phyloP scores from a whole-genome alignment of 257 asterid genomes.

The Fraxinus americana region DNA sequence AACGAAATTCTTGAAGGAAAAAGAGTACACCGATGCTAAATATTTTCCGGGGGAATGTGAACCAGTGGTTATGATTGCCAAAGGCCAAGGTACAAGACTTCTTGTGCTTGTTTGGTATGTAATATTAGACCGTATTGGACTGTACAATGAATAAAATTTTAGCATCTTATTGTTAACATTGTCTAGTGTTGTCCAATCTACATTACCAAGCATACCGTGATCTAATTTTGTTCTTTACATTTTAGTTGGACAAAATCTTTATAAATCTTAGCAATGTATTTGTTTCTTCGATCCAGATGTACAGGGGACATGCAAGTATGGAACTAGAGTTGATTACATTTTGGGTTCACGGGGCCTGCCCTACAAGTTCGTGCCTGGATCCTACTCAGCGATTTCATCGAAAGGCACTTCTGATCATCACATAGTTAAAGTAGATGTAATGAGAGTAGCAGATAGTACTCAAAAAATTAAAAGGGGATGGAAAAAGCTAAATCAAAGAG shows the following conservation, averaged over 20 bases:
- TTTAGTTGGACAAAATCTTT: background rate
- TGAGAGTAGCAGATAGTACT: conserved; percentile 38
- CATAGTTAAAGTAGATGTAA: conserved; percentile 75
- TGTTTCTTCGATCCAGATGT: conserved; percentile 53
- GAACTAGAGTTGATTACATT: conserved; percentile 87
- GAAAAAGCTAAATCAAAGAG: conserved; percentile 40
- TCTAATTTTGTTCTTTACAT: background rate
- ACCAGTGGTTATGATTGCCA: conserved; percentile 84
- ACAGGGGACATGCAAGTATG: conserved; percentile 94
- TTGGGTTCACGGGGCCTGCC: conserved; percentile 52
- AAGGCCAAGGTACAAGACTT: conserved; percentile 77
- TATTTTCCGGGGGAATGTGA: conserved; percentile 80
- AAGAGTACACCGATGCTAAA: conserved; percentile 72
- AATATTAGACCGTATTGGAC: background rate
- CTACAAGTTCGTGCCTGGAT: conserved; percentile 76
- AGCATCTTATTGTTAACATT: background rate
- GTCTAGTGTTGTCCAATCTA: background rate
- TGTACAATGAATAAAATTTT: background rate
- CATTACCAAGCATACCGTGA: background rate
- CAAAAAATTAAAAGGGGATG: conserved; percentile 28
- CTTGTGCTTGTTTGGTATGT: background rate
- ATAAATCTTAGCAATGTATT: background rate
- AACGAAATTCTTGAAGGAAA: conserved; percentile 65
- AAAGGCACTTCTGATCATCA: conserved; percentile 97
- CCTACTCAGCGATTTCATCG: conserved; percentile 83